Percentiles rank a stretch among this genome's conserved stretches.
Conservation (phyloP, 2,329 filamentous ascomycete species). For the Colletotrichum cereale region DNA sequence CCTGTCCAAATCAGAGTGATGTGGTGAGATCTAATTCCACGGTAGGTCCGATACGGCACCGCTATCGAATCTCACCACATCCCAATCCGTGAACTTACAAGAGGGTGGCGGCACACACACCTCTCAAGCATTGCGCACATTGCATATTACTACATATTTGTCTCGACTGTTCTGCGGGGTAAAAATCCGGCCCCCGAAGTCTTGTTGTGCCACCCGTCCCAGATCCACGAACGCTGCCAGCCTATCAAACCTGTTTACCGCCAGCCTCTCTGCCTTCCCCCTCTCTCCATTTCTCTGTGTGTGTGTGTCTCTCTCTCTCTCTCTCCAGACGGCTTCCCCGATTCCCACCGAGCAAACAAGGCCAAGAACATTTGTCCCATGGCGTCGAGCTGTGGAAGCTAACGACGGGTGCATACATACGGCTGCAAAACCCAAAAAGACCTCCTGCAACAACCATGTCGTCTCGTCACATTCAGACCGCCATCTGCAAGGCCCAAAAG, state of each 20-base stretch:
- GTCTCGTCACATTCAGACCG: conserved; percentile 40
- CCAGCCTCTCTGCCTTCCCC: conserved; percentile 24
- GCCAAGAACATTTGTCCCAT: conserved; percentile 33
- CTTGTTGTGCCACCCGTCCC: conserved; percentile 31
- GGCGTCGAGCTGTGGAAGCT: conserved; percentile 33
- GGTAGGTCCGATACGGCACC: conserved; percentile 25
- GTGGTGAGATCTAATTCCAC: conserved; percentile 19
- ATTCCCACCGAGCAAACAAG: conserved; percentile 32
- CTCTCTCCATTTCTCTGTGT: too few species aligned
- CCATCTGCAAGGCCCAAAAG: conserved; percentile 29
- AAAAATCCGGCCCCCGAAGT: conserved; percentile 19
- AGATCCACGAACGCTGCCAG: conserved; percentile 1
- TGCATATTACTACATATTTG: conserved; percentile 26
- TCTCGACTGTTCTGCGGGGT: conserved; percentile 37
- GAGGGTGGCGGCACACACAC: conserved; percentile 11
- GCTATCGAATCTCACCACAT: conserved; percentile 28
- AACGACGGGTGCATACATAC: conserved; percentile 35
- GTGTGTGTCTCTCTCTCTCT: conserved; percentile 9
- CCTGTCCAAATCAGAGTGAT: conserved; percentile 15
- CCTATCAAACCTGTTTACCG: conserved; percentile 20
- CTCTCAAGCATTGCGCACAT: conserved; percentile 5
- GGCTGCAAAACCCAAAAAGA: conserved; percentile 34
- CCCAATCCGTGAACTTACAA: conserved; percentile 13
- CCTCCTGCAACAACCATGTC: conserved; percentile 39
- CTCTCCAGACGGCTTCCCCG: conserved; percentile 14